Evolutionary conservation across 441 rosid genomes (phyloP), one percentile per base, ranked within the genome.

Genomic region (Sinapis alba): DNA sequence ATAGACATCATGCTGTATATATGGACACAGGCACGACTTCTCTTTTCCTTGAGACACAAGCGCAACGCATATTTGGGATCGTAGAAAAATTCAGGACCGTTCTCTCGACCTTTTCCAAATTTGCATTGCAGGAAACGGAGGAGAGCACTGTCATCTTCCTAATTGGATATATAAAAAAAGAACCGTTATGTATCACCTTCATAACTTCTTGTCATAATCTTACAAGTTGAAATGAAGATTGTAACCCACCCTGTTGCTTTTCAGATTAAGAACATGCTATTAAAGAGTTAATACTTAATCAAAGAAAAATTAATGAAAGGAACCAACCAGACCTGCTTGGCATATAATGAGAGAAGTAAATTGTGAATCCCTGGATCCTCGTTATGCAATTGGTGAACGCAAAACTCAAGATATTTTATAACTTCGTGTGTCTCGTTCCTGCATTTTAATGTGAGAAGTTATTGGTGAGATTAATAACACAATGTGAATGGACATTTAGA

Each of bases 361-460:
- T 94, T 96, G 85, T 96, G 99, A 78, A 90, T 83, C 75, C 98
- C 99, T 67, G 98, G 95, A 87, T 96, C 99, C 90, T 96, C 98
- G 67, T 88, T 94, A 78, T 92, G 93, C 88, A 90, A 81, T 78
- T 79, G 88, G 78, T 96, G 96, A 74, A 94, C 98, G 74, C 96
- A 92, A 76, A 92, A 96, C 76, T 96, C 98, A 81, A 96, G 82
- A 81, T 90, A 96, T 85, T 94, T 96, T 77, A 96, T 92, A 70
- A 96, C 98, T 89, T 96, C 98, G 75, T 96, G 98, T 62, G 97
- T 92, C 87, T 96, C 99, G 62, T 96, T 96, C 90, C 99, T 96
- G 92, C 81, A 86, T 72, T 72, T 67, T 61, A 11, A 16, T 66
- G 18, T 50, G 20, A 53, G 51, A 19, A 77, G 30, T 38, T 54